phyloP scores from a whole-genome alignment of 129 eudicot species.

The Helichrysum umbraculigerum region DNA sequence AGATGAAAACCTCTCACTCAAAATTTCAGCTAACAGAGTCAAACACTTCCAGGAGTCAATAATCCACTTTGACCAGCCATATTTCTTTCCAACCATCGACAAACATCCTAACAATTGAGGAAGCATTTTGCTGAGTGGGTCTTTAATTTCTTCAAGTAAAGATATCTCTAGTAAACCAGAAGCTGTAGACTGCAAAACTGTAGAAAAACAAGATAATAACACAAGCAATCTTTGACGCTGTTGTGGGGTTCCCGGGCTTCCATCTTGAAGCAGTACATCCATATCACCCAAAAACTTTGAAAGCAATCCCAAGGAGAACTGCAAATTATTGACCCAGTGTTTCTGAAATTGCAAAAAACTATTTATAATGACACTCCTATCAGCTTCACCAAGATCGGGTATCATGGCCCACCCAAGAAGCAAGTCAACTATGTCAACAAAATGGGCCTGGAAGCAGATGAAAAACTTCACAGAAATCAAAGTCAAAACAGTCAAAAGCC shows the following conservation, averaged over 20 bases:
- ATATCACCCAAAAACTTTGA: constrained; percentile 94
- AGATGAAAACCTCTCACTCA: constrained; percentile 77
- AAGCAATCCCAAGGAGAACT: constrained; percentile 87
- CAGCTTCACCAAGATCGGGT: constrained; percentile 86
- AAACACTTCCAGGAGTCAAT: constrained; percentile 97
- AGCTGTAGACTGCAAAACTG: constrained; percentile 88
- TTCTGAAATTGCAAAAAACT: constrained; percentile 98
- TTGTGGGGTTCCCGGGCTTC: constrained; percentile 82
- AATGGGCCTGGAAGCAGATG: constrained; percentile 89
- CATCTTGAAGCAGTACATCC: constrained; percentile 93
- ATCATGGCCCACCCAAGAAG: constrained; percentile 99
- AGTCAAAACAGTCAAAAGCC: constrained; percentile 74
- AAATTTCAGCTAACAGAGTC: constrained; percentile 95
- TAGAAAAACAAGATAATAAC: constrained; percentile 83
- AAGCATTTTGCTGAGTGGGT: constrained; percentile 86
- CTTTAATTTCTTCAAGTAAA: constrained; percentile 74
- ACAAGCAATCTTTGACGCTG: constrained; percentile 86
- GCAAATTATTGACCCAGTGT: constrained; percentile 94
- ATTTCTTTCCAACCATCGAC: constrained; percentile 83
- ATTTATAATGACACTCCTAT: constrained; percentile 82
- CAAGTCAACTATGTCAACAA: constrained; percentile 94
- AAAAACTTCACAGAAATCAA: constrained; percentile 81
- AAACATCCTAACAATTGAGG: constrained; percentile 74
- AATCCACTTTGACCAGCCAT: constrained; percentile 93
- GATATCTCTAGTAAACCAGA: constrained; percentile 92